Percentiles rank a stretch among this genome's conserved stretches.
phyloP scores from a whole-genome alignment of 352 stramenopile genomes.

The Globisporangium cystogenes region DNA sequence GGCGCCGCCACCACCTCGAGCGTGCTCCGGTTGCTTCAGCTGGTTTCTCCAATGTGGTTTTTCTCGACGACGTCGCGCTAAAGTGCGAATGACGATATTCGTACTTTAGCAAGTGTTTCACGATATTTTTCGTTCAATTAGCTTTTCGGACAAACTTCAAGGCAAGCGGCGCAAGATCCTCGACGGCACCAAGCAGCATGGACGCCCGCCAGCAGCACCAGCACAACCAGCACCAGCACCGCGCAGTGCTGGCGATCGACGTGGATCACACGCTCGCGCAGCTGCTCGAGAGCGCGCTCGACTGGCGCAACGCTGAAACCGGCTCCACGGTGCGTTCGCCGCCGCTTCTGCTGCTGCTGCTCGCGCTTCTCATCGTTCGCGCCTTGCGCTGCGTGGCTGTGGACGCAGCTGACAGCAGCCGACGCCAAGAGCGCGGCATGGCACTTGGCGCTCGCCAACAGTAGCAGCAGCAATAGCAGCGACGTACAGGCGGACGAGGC shows the following conservation, averaged over 20 bases:
- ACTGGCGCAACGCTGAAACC: slow-evolving; percentile 48
- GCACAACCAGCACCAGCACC: slow-evolving; percentile 4
- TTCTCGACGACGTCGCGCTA: not conserved
- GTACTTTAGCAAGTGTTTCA: too few species aligned
- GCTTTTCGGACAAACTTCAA: too few species aligned
- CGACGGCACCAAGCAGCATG: not conserved
- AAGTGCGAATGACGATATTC: too few species aligned
- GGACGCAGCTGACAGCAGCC: slow-evolving; percentile 11
- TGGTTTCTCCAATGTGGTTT: too few species aligned
- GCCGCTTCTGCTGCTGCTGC: too few species aligned
- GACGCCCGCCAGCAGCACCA: not conserved
- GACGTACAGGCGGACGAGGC: slow-evolving; percentile 18
- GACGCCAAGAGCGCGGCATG: slow-evolving; percentile 25
- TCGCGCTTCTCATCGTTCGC: too few species aligned
- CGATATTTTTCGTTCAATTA: too few species aligned
- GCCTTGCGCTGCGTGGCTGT: too few species aligned
- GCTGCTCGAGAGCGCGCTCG: slow-evolving; percentile 32
- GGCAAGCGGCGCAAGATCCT: too few species aligned
- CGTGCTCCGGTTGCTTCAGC: not conserved
- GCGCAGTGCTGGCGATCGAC: slow-evolving; percentile 48
- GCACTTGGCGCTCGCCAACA: slow-evolving; percentile 22
- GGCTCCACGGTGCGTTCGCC: slow-evolving; percentile 29
- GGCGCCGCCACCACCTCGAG: not conserved
- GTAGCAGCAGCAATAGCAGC: not conserved
- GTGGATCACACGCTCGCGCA: slow-evolving; percentile 59